phyloP scores from a whole-genome alignment of 2,329 filamentous ascomycete genomes.

The Gaeumannomyces sp. region DNA sequence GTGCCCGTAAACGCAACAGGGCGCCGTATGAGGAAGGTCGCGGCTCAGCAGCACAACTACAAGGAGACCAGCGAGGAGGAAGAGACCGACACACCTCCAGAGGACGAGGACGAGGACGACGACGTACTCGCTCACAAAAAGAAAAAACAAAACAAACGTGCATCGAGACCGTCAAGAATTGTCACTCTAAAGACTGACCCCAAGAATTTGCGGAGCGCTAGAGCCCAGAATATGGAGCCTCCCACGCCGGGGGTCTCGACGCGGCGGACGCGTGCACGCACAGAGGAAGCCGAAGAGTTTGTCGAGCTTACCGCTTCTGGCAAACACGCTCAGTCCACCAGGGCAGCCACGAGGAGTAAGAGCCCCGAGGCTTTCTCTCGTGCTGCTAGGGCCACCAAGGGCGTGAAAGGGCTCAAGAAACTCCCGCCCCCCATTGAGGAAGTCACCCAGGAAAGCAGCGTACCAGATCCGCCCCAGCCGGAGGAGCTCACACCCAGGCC shows the following conservation, averaged over 20 bases:
- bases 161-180: slow-evolving; percentile 19
- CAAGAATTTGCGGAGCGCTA: slow-evolving; percentile 11
- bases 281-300: slow-evolving; percentile 49
- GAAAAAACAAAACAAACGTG: slow-evolving; percentile 13
- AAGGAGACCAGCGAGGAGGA: slow-evolving; percentile 38
- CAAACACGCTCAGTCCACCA: slow-evolving; percentile 44
- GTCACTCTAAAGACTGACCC: slow-evolving; percentile 22
- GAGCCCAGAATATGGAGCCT: slow-evolving; percentile 10
- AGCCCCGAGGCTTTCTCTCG: slow-evolving; percentile 47
- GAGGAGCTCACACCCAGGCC: slow-evolving; percentile 30
- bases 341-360: slow-evolving; percentile 43
- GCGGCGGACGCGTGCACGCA: slow-evolving; percentile 47
- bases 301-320: slow-evolving; percentile 56
- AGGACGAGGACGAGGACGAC: slow-evolving; percentile 35
- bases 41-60: slow-evolving; percentile 38
- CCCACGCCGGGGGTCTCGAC: slow-evolving; percentile 23
- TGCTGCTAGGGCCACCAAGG: slow-evolving; percentile 39
- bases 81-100: slow-evolving; percentile 27
- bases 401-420: slow-evolving; percentile 44
- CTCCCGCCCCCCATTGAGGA: slow-evolving; percentile 41
- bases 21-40: slow-evolving; percentile 38
- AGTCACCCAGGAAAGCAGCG: slow-evolving; percentile 44
- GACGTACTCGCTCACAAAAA: slow-evolving; percentile 28
- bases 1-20: slow-evolving; percentile 34
- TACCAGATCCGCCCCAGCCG: slow-evolving; percentile 14